phyloP scores from a whole-genome alignment of 768 basidiomycete species.

The Tephrocybe sp. region DNA sequence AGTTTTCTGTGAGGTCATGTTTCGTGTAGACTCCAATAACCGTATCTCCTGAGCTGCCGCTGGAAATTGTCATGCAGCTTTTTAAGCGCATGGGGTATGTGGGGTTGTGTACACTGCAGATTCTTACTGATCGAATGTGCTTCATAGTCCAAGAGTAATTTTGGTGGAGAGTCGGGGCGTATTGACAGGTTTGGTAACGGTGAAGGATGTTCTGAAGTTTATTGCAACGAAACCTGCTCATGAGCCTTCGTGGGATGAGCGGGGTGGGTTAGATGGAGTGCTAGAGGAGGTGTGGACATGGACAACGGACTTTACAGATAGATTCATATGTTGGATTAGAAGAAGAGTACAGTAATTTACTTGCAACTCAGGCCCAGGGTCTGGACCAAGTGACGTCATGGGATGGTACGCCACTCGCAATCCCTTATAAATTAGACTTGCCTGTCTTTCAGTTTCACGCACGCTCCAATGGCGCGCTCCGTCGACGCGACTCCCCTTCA shows the following conservation, averaged over 20 bases:
- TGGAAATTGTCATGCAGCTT: slow-evolving; percentile 96
- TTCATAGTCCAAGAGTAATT: slow-evolving; percentile 86
- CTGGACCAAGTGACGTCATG: slow-evolving; percentile 10
- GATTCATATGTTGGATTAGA: slow-evolving; percentile 34
- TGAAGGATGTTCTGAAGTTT: slow-evolving; percentile 93
- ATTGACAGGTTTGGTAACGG: slow-evolving; percentile 85
- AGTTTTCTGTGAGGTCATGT: background rate
- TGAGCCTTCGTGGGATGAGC: slow-evolving; percentile 56
- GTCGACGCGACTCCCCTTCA: slow-evolving; percentile 25
- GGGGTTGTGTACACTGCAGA: slow-evolving; percentile 1
- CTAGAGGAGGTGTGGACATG: slow-evolving; percentile 62
- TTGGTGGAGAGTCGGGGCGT: slow-evolving; percentile 85
- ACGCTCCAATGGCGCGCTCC: slow-evolving; percentile 11
- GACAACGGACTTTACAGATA: slow-evolving; percentile 35
- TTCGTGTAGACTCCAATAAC: slow-evolving; percentile 84
- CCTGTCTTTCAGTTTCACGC: background rate
- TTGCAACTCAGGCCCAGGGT: background rate
- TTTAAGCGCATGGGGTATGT: slow-evolving; percentile 97
- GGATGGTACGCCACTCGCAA: slow-evolving; percentile 6
- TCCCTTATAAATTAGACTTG: slow-evolving; percentile 9
- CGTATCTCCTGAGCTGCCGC: slow-evolving; percentile 85
- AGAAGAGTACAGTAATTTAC: slow-evolving; percentile 21
- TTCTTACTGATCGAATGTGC: slow-evolving; percentile 1
- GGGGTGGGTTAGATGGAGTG: slow-evolving; percentile 62
- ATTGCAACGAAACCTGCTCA: slow-evolving; percentile 58